Conservation (phyloP, 1,284 basidiomycete genomes). For the Cystodermella granulosa region DNA sequence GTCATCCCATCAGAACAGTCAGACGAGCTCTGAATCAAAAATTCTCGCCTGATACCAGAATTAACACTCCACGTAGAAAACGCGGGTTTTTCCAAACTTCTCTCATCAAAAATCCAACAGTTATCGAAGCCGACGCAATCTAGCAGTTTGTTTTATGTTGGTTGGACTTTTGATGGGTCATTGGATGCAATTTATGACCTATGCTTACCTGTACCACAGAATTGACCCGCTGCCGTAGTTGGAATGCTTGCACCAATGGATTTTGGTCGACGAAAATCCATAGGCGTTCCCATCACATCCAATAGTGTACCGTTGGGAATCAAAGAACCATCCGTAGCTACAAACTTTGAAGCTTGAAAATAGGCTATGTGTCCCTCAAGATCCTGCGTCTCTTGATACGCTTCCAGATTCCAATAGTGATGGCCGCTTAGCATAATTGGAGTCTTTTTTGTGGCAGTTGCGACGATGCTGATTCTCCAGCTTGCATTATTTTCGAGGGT, state of each 20-base stretch:
- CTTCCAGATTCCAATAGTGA: constrained; percentile 49
- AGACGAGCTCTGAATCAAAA: background rate
- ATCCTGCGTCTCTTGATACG: constrained; percentile 43
- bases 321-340: constrained; percentile 42
- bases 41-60: constrained; percentile 44
- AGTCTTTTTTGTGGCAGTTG: constrained; percentile 39
- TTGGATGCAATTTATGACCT: background rate
- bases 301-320: constrained; percentile 44
- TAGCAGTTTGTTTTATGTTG: constrained; percentile 11
- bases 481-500: constrained; percentile 35
- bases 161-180: background rate
- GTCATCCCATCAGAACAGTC: constrained; percentile 1
- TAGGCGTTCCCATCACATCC: constrained; percentile 37
- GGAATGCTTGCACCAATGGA: constrained; percentile 41
- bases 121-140: constrained; percentile 47
- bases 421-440: constrained; percentile 47
- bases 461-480: constrained; percentile 43
- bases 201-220: constrained; percentile 42
- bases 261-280: constrained; percentile 45
- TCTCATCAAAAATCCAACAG: constrained; percentile 44
- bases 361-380: constrained; percentile 40
- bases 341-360: constrained; percentile 38
- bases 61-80: constrained; percentile 44
- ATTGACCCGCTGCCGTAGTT: constrained; percentile 31
- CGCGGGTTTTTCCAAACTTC: constrained; percentile 26